phyloP scores from a whole-genome alignment of 345 rosid genomes.

The Carallia brachiata region DNA sequence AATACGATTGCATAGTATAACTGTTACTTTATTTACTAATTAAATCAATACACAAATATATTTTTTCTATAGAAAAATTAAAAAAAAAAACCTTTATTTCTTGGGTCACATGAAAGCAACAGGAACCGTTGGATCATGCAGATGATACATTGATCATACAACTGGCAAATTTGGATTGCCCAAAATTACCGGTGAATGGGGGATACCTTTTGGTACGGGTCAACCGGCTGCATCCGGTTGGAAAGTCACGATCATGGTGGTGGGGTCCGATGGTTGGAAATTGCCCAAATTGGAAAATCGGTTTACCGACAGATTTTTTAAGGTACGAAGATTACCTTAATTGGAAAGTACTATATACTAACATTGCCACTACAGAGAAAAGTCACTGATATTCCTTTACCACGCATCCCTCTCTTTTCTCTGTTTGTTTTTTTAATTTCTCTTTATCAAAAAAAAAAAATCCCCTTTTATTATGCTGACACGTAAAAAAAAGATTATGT shows the following conservation, averaged over 20 bases:
- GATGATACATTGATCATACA: not conserved
- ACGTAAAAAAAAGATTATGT: not conserved
- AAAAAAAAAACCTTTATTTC: no score
- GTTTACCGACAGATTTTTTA: constrained; percentile 17
- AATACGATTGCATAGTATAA: no score
- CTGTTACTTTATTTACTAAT: no score
- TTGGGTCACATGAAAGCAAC: not conserved
- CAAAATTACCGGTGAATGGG: not conserved
- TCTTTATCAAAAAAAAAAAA: no score
- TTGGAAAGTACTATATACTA: constrained; percentile 19
- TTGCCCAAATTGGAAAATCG: constrained; percentile 30
- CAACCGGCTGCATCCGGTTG: constrained; percentile 31
- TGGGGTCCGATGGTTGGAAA: not conserved
- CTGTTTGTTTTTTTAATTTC: not conserved
- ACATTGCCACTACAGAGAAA: not conserved
- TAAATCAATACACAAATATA: no score
- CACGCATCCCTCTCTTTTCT: not conserved
- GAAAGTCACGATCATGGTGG: constrained; percentile 8
- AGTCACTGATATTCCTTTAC: not conserved
- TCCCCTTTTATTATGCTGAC: no score
- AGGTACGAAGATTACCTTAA: constrained; percentile 32
- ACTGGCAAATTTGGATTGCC: constrained; percentile 21
- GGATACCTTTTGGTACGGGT: not conserved
- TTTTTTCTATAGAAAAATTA: no score
- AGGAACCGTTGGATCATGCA: constrained; percentile 16